Conservation (phyloP, 1,284 basidiomycete genomes). For the Porodaedalea pini region DNA sequence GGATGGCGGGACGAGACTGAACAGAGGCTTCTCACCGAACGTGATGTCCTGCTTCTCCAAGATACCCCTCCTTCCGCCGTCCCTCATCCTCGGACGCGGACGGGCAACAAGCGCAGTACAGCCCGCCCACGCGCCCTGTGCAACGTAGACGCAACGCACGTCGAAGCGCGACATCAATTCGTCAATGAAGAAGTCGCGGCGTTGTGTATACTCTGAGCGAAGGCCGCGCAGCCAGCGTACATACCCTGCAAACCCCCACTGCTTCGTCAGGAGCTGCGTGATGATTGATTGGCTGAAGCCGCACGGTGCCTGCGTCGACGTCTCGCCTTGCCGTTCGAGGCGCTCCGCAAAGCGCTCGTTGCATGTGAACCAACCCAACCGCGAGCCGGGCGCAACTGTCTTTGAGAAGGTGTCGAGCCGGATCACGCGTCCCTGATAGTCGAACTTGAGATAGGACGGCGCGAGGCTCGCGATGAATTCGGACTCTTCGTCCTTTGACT, state of each 20-base stretch:
- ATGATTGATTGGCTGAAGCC: slow-evolving; percentile 71
- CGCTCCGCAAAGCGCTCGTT: slow-evolving; percentile 69
- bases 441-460: slow-evolving; percentile 69
- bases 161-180: slow-evolving; percentile 51
- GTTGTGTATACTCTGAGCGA: slow-evolving; percentile 48
- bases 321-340: slow-evolving; percentile 73
- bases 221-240: slow-evolving; percentile 74
- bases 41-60: slow-evolving; percentile 43
- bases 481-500: slow-evolving; percentile 22
- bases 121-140: slow-evolving; percentile 37
- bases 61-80: slow-evolving; percentile 24
- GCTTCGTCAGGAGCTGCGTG: slow-evolving; percentile 53
- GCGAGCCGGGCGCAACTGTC: slow-evolving; percentile 75
- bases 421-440: slow-evolving; percentile 76
- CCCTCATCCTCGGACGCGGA: slow-evolving; percentile 30
- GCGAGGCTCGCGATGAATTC: slow-evolving; percentile 52
- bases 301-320: slow-evolving; percentile 66
- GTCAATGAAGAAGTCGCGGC: slow-evolving; percentile 64
- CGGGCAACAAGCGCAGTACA: slow-evolving; percentile 42
- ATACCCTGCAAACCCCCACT: slow-evolving; percentile 70
- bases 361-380: slow-evolving; percentile 79
- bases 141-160: slow-evolving; percentile 33
- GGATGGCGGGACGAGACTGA: slow-evolving; percentile 70
- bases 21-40: slow-evolving; percentile 36
- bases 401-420: slow-evolving; percentile 81